Conservation (phyloP, 192 early-diverging fungal genomes). For the Coemansia sp. region DNA sequence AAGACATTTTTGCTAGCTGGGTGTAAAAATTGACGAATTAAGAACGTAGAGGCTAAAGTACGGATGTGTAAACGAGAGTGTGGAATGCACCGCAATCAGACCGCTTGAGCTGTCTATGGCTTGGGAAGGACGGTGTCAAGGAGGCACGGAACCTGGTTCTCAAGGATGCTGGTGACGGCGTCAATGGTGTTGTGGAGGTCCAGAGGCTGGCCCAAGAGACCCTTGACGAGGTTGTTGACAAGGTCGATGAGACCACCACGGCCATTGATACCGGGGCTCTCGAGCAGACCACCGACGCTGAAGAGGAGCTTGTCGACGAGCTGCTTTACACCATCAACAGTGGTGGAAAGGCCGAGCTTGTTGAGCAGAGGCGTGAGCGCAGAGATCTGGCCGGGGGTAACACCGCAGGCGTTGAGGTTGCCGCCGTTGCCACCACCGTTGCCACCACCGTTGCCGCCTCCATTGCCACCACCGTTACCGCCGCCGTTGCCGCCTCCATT, state of each 20-base stretch:
- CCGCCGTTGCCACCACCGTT: constrained; percentile 13
- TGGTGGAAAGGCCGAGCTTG: constrained; percentile 38
- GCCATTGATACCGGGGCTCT: constrained; percentile 35
- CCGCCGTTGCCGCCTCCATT: constrained; percentile 9
- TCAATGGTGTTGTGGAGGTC: constrained; percentile 45
- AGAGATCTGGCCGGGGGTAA: constrained; percentile 40
- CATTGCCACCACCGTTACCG: neutral
- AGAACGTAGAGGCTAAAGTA: constrained; percentile 11
- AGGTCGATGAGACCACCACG: constrained; percentile 33
- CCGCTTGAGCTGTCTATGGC: constrained; percentile 21
- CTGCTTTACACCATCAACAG: constrained; percentile 45
- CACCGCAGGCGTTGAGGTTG: constrained; percentile 36
- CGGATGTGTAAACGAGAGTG: constrained; percentile 5
- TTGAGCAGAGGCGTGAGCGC: constrained; percentile 49
- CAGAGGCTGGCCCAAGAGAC: constrained; percentile 37
- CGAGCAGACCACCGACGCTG: constrained; percentile 38
- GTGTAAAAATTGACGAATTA: constrained; percentile 7
- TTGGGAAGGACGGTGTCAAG: constrained; percentile 47
- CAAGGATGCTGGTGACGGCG: constrained; percentile 36
- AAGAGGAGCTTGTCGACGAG: constrained; percentile 42
- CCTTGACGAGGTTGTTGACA: constrained; percentile 49
- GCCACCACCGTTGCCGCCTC: constrained; percentile 13
- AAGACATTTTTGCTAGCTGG: neutral
- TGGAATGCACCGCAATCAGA: neutral
- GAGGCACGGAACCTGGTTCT: constrained; percentile 51